Evolutionary conservation across 2,329 filamentous ascomycete species (phyloP).

Genomic region (Colletotrichum magnum): DNA sequence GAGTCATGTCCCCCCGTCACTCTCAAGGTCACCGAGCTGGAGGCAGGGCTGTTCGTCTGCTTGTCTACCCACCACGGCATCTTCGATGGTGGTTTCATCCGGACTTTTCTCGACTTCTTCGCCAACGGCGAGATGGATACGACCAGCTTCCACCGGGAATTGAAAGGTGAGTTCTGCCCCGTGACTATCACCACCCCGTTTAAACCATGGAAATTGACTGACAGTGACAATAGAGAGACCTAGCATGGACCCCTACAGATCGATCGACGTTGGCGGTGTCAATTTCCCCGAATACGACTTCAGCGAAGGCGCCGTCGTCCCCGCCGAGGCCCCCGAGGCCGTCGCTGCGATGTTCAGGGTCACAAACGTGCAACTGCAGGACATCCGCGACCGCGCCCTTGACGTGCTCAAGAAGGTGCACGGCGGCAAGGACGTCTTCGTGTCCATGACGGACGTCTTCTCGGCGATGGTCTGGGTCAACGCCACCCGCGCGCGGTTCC

Average conservation of each 20-base stretch:
- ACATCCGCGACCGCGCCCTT: not conserved
- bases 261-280: not conserved
- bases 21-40: slow-evolving; percentile 1
- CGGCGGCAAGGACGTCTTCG: not conserved
- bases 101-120: slow-evolving; percentile 29
- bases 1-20: slow-evolving; percentile 31
- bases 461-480: slow-evolving; percentile 31
- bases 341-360: not conserved
- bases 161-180: not conserved
- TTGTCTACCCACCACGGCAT: slow-evolving; percentile 58
- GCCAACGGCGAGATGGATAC: not conserved
- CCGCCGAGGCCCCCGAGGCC: too few species aligned
- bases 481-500: slow-evolving; percentile 13
- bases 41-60: slow-evolving; percentile 34
- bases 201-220: not conserved
- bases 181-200: too few species aligned
- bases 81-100: slow-evolving; percentile 41
- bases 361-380: not conserved
- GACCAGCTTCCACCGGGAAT: not conserved
- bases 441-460: slow-evolving; percentile 18
- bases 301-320: not conserved
- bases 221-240: slow-evolving; percentile 1
- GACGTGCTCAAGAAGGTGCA: not conserved
- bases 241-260: not conserved
- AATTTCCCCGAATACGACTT: slow-evolving; percentile 27